Evolutionary conservation across 2,329 filamentous ascomycete genomes (phyloP), one percentile per base, ranked within the genome.

Genomic region (Penicillium sp.): DNA sequence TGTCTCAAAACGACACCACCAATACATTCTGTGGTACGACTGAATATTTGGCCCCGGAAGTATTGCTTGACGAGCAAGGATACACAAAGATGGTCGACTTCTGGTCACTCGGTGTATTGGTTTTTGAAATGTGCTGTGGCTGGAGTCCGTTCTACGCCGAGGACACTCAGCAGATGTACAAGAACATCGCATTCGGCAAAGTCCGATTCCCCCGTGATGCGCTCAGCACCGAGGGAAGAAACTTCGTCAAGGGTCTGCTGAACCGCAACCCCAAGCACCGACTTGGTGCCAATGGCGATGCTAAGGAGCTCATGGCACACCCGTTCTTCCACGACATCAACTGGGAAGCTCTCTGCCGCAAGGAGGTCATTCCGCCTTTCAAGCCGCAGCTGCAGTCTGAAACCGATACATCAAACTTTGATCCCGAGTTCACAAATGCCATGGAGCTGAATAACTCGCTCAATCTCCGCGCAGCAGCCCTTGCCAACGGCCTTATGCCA

Each of bases 41-140:
- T 0, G 94, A 99, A 72, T 99, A 99, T 70, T 82, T 99, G 18
- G 94, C 94, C 0, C 94, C 94, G 0, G 94, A 99, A 70, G 94
- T 97, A 2, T 81, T 99, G 13, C 78, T 99, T 41, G 94, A 99
- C 64, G 94, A 99, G 77, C 90, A 91, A 67, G 94, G 94, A 32
- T 99, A 99, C 75, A 97, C 94, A 51, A 97, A 97, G 78, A 97
- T 99, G 94, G 94, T 99, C 7, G 94, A 99, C 73, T 99, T 97
- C 74, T 99, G 94, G 94, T 99, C 94, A 1, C 81, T 99, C 11
- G 94, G 94, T 53, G 94, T 99, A 44, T 81, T 99, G 51, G 94
- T 99, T 1, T 99, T 99, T 67, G 94, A 99, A 74, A 99, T 99
- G 94, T 99, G 94, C 78, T 99, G 94, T 67, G 94, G 94, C 32